These are phyloP conservation scores for Eucalyptus sideroxylon DNA, from an alignment of 345 rosid species.

Conservation along the genomic window DNA sequence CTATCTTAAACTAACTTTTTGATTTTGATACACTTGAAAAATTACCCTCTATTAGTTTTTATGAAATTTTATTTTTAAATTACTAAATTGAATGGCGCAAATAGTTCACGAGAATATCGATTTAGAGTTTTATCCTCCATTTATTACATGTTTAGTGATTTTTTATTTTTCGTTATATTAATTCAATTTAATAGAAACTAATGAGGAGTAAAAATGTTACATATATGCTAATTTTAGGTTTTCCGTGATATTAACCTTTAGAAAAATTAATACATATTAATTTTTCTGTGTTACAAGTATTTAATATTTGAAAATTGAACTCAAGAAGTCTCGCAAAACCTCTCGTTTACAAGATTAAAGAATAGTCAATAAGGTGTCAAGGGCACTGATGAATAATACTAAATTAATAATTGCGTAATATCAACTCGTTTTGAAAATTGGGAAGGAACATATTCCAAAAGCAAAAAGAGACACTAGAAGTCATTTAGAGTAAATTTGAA, in stretches of 20 bases:
- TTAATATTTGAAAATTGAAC: neutral
- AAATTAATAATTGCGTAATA: neutral
- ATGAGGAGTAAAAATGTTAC: neutral
- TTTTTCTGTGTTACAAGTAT: neutral
- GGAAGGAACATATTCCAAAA: neutral
- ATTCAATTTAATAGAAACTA: too few species aligned
- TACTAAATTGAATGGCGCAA: rapidly evolving
- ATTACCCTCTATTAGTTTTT: too few species aligned
- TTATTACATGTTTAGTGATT: rapidly evolving
- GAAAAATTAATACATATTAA: neutral
- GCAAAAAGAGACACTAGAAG: neutral
- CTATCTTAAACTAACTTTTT: too few species aligned
- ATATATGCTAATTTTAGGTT: too few species aligned
- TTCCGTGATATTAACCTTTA: too few species aligned
- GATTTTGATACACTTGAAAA: too few species aligned
- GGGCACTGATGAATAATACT: neutral
- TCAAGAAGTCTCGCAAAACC: neutral
- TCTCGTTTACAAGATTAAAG: neutral
- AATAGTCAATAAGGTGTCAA: neutral
- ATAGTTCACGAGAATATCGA: rapidly evolving
- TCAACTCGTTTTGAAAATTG: neutral
- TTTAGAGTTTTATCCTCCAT: rapidly evolving
- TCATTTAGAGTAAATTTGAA: neutral
- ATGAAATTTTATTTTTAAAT: too few species aligned
- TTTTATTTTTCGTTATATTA: too few species aligned